Evolutionary conservation across 1,139 yeast species (phyloP).

Genomic region (Nakaseomyces sp.): DNA sequence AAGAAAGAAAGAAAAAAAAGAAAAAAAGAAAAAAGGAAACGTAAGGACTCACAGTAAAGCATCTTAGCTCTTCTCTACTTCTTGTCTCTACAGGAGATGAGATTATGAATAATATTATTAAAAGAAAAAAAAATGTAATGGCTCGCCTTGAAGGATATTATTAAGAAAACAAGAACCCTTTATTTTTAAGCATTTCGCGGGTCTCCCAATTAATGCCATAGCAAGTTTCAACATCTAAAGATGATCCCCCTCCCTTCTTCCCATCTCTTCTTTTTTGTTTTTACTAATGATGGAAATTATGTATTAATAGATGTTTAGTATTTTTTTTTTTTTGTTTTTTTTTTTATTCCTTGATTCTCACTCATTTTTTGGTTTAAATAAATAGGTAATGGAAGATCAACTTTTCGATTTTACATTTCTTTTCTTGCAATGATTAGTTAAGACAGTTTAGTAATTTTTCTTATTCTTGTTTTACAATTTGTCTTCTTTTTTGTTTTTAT

Average conservation of each 20-base stretch:
- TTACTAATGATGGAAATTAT: background rate
- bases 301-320: background rate
- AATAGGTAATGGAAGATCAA: slow-evolving; percentile 1
- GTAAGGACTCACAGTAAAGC: background rate
- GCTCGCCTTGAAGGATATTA: background rate
- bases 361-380: background rate
- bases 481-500: background rate
- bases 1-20: background rate
- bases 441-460: background rate
- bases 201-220: background rate
- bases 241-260: background rate
- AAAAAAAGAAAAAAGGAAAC: background rate
- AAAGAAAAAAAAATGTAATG: background rate
- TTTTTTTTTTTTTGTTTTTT: background rate
- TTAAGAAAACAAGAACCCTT: background rate
- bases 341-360: background rate
- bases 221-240: background rate
- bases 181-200: background rate
- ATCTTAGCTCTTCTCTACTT: background rate
- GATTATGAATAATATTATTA: background rate
- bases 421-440: slow-evolving; percentile 1
- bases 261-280: background rate
- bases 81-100: background rate
- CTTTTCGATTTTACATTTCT: background rate
- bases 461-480: background rate